A percentile compares a stretch with the other conserved stretches of the same genome.
Conservation (phyloP, 495 filamentous ascomycete species). For the Talaromyces proteolyticus region DNA sequence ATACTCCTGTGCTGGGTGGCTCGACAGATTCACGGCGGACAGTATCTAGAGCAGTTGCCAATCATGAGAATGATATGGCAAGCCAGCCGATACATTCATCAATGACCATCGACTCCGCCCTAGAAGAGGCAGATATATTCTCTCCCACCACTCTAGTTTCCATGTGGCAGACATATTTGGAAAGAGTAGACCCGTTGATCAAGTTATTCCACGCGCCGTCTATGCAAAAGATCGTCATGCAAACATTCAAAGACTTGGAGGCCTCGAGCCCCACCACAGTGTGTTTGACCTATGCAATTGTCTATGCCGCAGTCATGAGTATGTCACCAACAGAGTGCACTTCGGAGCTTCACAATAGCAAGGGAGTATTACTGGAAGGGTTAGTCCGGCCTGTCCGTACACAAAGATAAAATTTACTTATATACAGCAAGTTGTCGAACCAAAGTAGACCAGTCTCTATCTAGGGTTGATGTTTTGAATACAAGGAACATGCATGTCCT, state of each 20-base stretch:
- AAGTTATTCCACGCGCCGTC: conserved; percentile 19
- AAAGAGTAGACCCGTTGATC: conserved; percentile 20
- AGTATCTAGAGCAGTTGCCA: background rate
- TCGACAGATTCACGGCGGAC: background rate
- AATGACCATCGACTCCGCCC: background rate
- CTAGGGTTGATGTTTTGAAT: conserved; percentile 57
- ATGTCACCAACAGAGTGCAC: conserved; percentile 36
- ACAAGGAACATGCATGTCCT: conserved; percentile 59
- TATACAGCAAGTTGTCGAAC: conserved; percentile 49
- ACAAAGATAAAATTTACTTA: background rate
- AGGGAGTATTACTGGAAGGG: conserved; percentile 36
- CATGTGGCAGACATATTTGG: conserved; percentile 21
- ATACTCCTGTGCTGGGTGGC: background rate
- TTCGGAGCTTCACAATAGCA: conserved; percentile 10
- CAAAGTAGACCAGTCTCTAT: conserved; percentile 60
- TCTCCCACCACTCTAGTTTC: conserved; percentile 3
- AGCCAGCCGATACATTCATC: background rate
- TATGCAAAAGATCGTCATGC: conserved; percentile 13
- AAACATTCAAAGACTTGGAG: conserved; percentile 1
- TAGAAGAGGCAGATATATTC: background rate
- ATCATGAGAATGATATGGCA: background rate
- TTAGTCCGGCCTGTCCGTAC: conserved; percentile 2
- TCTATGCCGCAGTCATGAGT: conserved; percentile 61
- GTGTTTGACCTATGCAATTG: conserved; percentile 65
- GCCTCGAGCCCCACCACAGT: conserved; percentile 33